A percentile compares a stretch with the other conserved stretches of the same genome.
These are phyloP conservation scores for Globisporangium yorkense DNA, from an alignment of 352 stramenopile genomes.

Conservation along the genomic window DNA sequence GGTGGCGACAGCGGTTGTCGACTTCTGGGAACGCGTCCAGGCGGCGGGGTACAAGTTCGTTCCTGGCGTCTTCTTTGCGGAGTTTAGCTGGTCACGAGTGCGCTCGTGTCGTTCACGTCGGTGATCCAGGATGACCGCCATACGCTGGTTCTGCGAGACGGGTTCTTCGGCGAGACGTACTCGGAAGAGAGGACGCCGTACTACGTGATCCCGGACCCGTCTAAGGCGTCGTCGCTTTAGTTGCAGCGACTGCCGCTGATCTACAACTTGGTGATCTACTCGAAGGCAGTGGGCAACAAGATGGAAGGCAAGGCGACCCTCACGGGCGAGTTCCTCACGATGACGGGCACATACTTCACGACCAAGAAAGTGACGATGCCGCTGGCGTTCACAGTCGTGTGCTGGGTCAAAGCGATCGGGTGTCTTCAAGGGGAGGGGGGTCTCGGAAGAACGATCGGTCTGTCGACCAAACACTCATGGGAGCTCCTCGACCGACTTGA, in stretches of 20 bases:
- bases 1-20: background rate
- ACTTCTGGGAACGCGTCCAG: constrained; percentile 10
- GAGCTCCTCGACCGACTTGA: constrained; percentile 17
- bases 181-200: constrained; percentile 15
- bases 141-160: constrained; percentile 11
- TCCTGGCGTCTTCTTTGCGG: constrained; percentile 17
- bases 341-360: constrained; percentile 22
- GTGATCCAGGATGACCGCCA: constrained; percentile 4
- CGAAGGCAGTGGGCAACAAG: constrained; percentile 5
- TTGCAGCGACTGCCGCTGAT: constrained; percentile 20
- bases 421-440: constrained; percentile 21
- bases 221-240: constrained; percentile 12
- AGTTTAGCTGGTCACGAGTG: constrained; percentile 14
- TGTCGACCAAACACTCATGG: constrained; percentile 18
- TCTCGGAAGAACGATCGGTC: constrained; percentile 16
- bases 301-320: constrained; percentile 8
- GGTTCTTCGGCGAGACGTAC: constrained; percentile 17
- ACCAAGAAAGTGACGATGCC: constrained; percentile 16
- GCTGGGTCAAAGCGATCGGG: constrained; percentile 25
- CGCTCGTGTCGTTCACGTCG: constrained; percentile 18
- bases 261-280: constrained; percentile 16
- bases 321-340: constrained; percentile 14
- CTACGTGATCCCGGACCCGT: constrained; percentile 16
- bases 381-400: constrained; percentile 22
- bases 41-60: constrained; percentile 14